Evolutionary conservation across 2,329 filamentous ascomycete species (phyloP).

Genomic region (Fusarium longipes): DNA sequence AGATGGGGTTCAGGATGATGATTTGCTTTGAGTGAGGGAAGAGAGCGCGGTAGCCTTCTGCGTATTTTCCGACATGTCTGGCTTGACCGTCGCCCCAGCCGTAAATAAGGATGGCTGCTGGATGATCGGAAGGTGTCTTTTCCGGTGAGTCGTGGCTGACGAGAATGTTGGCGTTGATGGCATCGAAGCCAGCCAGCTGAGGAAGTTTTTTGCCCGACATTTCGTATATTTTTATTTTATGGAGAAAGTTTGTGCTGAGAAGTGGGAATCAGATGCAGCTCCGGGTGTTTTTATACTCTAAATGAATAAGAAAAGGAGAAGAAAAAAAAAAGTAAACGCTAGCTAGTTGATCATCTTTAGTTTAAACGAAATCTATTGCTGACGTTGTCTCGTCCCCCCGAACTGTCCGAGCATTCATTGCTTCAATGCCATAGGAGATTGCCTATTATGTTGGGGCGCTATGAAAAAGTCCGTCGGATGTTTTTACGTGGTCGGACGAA

Average conservation of each 20-base stretch:
- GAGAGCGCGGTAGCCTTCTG: constrained; percentile 61
- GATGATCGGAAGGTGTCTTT: constrained; percentile 46
- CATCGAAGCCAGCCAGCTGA: constrained; percentile 55
- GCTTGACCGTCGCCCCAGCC: constrained; percentile 68
- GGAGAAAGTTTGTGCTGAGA: not conserved
- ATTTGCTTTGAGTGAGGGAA: constrained; percentile 64
- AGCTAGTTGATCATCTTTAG: not conserved
- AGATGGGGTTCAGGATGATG: constrained; percentile 62
- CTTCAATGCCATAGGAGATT: not conserved
- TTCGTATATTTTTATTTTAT: not conserved
- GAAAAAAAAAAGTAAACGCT: too few relatives aligned
- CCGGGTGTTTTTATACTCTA: not conserved
- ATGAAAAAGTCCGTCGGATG: constrained; percentile 2
- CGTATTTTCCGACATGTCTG: constrained; percentile 67
- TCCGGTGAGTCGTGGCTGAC: constrained; percentile 52
- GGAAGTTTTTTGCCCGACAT: constrained; percentile 40
- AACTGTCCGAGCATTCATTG: not conserved
- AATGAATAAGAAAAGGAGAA: not conserved
- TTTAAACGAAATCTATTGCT: not conserved
- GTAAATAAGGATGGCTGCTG: constrained; percentile 63
- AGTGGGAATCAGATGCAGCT: not conserved
- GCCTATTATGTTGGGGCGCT: not conserved
- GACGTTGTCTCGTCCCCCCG: not conserved
- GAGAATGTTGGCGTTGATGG: constrained; percentile 61
- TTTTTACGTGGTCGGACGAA: not conserved